Percentiles rank a stretch among this genome's conserved stretches.
phyloP scores from a whole-genome alignment of 345 rosid genomes.

The Rhodomyrtus tomentosa region DNA sequence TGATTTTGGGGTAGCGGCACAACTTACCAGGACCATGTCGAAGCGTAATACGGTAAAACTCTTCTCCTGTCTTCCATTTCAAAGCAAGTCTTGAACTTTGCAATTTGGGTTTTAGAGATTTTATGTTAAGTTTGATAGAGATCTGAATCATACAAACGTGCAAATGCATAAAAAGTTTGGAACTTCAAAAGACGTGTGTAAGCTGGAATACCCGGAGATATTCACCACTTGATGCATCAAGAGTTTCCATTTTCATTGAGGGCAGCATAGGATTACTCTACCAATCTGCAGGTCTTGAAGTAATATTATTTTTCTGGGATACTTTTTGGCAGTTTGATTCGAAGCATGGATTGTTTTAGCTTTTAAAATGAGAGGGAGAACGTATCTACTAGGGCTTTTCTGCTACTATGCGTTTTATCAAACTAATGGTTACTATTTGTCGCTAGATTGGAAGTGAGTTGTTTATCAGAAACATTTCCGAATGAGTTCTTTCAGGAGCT shows the following conservation, averaged over 20 bases:
- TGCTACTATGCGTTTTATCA: neutral
- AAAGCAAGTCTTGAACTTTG: neutral
- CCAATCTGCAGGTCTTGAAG: neutral
- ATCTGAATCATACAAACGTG: neutral
- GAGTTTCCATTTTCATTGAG: neutral
- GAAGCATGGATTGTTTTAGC: neutral
- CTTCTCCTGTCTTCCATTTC: neutral
- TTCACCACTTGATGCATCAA: neutral
- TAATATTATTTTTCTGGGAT: neutral
- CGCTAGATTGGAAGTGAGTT: neutral
- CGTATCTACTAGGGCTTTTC: neutral
- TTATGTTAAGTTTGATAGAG: neutral
- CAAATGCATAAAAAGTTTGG: neutral
- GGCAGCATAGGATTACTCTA: neutral
- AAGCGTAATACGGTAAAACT: constrained; percentile 82
- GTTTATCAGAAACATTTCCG: neutral
- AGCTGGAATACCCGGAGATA: neutral
- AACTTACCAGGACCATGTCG: constrained; percentile 98
- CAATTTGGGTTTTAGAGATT: neutral
- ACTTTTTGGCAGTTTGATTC: neutral
- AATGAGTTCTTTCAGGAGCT: neutral
- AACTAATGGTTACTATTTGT: neutral
- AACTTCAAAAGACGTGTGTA: neutral
- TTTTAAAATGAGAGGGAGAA: neutral
- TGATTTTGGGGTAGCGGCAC: constrained; percentile 99